A percentile compares a stretch with the other conserved stretches of the same genome.
These are phyloP conservation scores for Colletotrichum lupini DNA, from an alignment of 2,329 filamentous ascomycete genomes.

Conservation along the genomic window DNA sequence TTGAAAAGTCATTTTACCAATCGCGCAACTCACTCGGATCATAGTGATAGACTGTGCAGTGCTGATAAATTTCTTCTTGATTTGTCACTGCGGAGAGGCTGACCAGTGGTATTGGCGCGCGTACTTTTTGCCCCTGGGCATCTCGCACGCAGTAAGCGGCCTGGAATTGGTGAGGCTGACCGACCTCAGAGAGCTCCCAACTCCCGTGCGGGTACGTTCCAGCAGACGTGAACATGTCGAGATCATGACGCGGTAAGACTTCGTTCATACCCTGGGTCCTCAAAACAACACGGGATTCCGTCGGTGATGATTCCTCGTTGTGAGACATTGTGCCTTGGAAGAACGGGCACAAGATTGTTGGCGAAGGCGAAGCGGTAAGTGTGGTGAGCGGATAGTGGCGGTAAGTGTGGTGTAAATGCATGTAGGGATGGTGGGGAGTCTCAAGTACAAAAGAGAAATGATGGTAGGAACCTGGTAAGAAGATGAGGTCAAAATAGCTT, in stretches of 20 bases:
- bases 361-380: background rate
- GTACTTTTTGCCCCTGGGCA: slow-evolving; percentile 21
- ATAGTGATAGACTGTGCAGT: slow-evolving; percentile 32
- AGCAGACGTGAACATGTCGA: slow-evolving; percentile 4
- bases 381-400: no score
- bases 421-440: background rate
- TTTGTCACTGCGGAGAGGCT: slow-evolving; percentile 26
- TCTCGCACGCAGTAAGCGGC: slow-evolving; percentile 28
- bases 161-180: slow-evolving; percentile 24
- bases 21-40: slow-evolving; percentile 11
- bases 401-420: background rate
- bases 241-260: slow-evolving; percentile 27
- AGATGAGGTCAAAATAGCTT: background rate
- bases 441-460: background rate
- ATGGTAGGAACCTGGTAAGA: background rate
- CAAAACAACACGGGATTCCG: slow-evolving; percentile 1
- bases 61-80: slow-evolving; percentile 28
- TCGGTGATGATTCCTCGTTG: slow-evolving; percentile 1
- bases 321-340: slow-evolving; percentile 5
- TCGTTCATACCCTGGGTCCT: slow-evolving; percentile 28
- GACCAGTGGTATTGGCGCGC: slow-evolving; percentile 25
- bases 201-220: slow-evolving; percentile 16
- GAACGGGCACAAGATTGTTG: background rate
- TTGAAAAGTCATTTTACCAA: background rate
- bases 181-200: slow-evolving; percentile 25